A percentile compares a stretch with the other conserved stretches of the same genome.
Conservation (phyloP, 306 rosid species). For the Psophocarpus tetragonolobus region DNA sequence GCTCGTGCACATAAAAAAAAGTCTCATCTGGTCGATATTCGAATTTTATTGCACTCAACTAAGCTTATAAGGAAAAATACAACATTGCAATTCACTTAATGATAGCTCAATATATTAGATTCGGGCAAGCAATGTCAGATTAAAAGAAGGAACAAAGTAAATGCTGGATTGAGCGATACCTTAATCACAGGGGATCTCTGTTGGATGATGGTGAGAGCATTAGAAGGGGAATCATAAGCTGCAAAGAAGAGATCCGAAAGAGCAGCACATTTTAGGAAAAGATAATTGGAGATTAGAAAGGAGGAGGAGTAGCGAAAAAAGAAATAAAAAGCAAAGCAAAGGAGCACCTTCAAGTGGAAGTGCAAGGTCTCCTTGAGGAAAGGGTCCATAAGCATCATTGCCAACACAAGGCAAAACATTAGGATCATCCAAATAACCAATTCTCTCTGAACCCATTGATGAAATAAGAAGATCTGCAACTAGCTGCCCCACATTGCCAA, state of each 20-base stretch:
- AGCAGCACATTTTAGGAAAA: neutral
- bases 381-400: slow-evolving; percentile 83
- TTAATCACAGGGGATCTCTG: slow-evolving; percentile 87
- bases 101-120: neutral
- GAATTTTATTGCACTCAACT: neutral
- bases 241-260: slow-evolving; percentile 36
- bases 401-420: slow-evolving; percentile 88
- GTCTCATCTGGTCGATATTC: neutral
- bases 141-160: neutral
- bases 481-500: slow-evolving; percentile 92
- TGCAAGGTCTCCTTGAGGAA: slow-evolving; percentile 79
- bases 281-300: neutral
- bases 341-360: slow-evolving; percentile 87
- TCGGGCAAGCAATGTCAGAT: neutral
- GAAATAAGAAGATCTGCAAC: slow-evolving; percentile 78
- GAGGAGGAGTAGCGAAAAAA: neutral
- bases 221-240: slow-evolving; percentile 77
- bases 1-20: neutral
- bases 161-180: slow-evolving; percentile 31
- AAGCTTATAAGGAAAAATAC: neutral
- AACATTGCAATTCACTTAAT: neutral
- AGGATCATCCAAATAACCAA: slow-evolving; percentile 83
- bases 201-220: slow-evolving; percentile 64
- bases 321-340: slow-evolving; percentile 2
- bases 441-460: slow-evolving; percentile 64